Evolutionary conservation across 2,329 filamentous ascomycete genomes (phyloP).

Genomic region (Diaporthe citri): DNA sequence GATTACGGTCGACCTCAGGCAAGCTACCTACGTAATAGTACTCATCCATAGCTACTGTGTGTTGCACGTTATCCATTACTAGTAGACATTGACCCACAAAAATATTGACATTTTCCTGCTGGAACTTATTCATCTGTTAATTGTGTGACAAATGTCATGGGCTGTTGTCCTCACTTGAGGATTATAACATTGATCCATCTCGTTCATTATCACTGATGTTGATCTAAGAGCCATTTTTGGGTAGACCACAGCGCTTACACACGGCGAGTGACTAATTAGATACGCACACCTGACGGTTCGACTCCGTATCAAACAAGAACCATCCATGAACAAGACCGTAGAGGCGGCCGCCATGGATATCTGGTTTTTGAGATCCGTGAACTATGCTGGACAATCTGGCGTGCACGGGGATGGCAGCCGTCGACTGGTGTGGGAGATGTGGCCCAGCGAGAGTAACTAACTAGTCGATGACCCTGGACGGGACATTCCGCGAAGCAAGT

Average conservation of each 20-base stretch:
- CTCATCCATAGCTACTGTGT: too few species aligned
- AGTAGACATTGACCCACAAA: too few species aligned
- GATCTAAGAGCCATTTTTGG: background rate
- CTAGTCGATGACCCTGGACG: background rate
- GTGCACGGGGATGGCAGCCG: background rate
- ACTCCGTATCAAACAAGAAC: background rate
- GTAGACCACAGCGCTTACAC: background rate
- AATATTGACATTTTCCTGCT: too few species aligned
- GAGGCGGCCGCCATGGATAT: background rate
- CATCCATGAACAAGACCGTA: background rate
- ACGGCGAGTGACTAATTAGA: background rate
- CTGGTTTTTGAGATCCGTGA: background rate
- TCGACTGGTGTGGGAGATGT: background rate
- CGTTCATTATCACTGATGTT: background rate
- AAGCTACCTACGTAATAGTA: too few species aligned
- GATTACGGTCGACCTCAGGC: too few species aligned
- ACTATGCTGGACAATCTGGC: background rate
- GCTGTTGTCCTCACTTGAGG: background rate
- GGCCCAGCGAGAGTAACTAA: background rate
- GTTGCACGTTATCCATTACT: too few species aligned
- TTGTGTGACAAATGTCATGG: too few species aligned
- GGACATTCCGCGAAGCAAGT: background rate
- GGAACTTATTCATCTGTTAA: background rate
- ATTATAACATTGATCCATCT: background rate
- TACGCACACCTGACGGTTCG: background rate